Base-by-base conservation (phyloP, 148 eudicot genomes). In the Cornus controversa region DNA sequence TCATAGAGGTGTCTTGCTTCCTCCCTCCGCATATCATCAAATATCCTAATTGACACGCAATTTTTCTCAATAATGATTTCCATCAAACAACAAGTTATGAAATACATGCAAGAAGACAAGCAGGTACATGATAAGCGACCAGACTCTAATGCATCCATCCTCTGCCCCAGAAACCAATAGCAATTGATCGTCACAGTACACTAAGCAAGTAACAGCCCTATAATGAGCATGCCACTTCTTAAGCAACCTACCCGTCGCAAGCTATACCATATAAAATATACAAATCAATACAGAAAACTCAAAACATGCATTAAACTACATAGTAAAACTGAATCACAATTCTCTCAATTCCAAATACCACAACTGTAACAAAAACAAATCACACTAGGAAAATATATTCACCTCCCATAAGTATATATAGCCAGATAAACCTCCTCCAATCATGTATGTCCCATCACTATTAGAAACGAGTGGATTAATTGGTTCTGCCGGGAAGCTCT, bases 371-470 rank as follows among this genome's bases (percentile, higher is more conserved):
- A 45, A 45, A 3, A 45, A 45, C 4, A 8, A 45, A 45, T 45
- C 4, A 31, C 34, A 31, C 4, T 31, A 31, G 34, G 8, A 31
- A 4, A 40, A 75, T 22, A 42, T 24, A 13, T 16, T 87, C 64
- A 92, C 98, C 97, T 94, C 97, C 98, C 98, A 94, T 64, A 91
- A 74, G 78, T 89, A 92, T 25, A 94, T 84, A 78, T 94, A 81
- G 10, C 98, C 98, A 7, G 95, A 91, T 47, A 81, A 81, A 34
- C 94, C 92, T 31, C 98, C 97, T 18, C 98, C 98, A 47, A 88
- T 84, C 7, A 94, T 80, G 71, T 90, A 91, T 74, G 91, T 92
- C 53, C 98, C 98, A 10, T 85, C 91, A 15, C 84, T 79, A 74
- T 94, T 91, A 1, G 92, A 80, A 45, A 86, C 89, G 62, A 94